Base-by-base conservation (phyloP, 345 rosid genomes). In the Boechera retrofracta region DNA sequence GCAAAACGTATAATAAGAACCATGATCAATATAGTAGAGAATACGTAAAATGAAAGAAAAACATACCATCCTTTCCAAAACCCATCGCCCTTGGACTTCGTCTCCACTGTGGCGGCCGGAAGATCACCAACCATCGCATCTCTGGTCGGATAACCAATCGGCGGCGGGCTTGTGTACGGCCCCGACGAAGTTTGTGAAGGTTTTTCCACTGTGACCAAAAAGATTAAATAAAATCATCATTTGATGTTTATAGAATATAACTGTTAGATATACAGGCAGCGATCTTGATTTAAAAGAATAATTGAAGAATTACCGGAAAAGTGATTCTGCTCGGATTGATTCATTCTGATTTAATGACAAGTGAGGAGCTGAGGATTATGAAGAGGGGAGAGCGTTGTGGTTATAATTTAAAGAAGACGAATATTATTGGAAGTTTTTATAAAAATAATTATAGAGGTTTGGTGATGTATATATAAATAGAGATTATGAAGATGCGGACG, bases 11-110 rank as follows among this genome's bases (percentile, higher is more conserved):
- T 54, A 10, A 38, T 39, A 59, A 58, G 16, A 41, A 64, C 6
- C 5, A 53, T 39, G n/a, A 24, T 35, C 1, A 18, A 35, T 13
- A 39, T 48, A 45, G 3, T 39, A 33, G 18, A 36, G 41, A 12
- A 3, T 24, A 38, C 10, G 4, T 38, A 61, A 69, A 45, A 0
- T 8, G 2, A 33, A 15, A 70, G 5, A 57, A 11, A 62, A 18
- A 33, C 21, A 38, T 83, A 90, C 95, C 95, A 90, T 72, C 93
- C 93, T 53, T 90, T 87, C 87, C 87, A 90, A 80, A 90, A 90
- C 11, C 89, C 95, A 54, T 90, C 95, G 0, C 92, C 96, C 64
- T 79, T 87, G 64, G 89, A 82, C 66, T 78, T 84, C 10, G 96
- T 88, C 75, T 86, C 85, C 28, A 87, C 65, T 0, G 84, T 79